phyloP scores from a whole-genome alignment of 2,329 filamentous ascomycete genomes.

The Akanthomyces muscarius region DNA sequence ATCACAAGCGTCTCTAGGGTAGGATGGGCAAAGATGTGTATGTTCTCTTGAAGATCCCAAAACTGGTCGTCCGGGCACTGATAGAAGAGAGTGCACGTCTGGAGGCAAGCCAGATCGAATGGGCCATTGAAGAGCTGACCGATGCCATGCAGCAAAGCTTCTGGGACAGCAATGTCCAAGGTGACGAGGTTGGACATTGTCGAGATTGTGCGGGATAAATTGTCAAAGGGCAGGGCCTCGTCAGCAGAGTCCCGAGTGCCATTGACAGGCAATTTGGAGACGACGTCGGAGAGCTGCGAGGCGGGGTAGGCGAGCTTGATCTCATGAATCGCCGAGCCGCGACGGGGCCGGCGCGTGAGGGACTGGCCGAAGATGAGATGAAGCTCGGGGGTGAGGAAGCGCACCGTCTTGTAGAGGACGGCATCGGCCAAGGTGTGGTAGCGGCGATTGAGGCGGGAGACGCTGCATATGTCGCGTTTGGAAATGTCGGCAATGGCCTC shows the following conservation, averaged over 20 bases:
- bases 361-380: slow-evolving; percentile 47
- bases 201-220: slow-evolving; percentile 43
- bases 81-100: slow-evolving; percentile 45
- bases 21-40: slow-evolving; percentile 48
- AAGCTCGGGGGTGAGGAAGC: slow-evolving; percentile 43
- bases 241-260: slow-evolving; percentile 17
- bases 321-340: slow-evolving; percentile 44
- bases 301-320: slow-evolving; percentile 43
- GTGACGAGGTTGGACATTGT: slow-evolving; percentile 48
- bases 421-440: slow-evolving; percentile 44
- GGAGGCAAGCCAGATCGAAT: slow-evolving; percentile 46
- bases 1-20: slow-evolving; percentile 45
- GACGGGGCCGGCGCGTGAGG: slow-evolving; percentile 41
- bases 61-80: slow-evolving; percentile 41
- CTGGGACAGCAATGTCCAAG: slow-evolving; percentile 43
- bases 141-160: slow-evolving; percentile 41
- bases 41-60: slow-evolving; percentile 50
- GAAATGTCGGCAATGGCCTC: slow-evolving; percentile 29
- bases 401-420: slow-evolving; percentile 44
- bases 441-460: slow-evolving; percentile 40
- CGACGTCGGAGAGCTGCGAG: slow-evolving; percentile 39
- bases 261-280: slow-evolving; percentile 32
- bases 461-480: slow-evolving; percentile 39
- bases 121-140: slow-evolving; percentile 47
- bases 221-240: slow-evolving; percentile 33